A percentile compares a stretch with the other conserved stretches of the same genome.
phyloP scores from a whole-genome alignment of 257 asterid genomes.

The Salvia rosmarinus region DNA sequence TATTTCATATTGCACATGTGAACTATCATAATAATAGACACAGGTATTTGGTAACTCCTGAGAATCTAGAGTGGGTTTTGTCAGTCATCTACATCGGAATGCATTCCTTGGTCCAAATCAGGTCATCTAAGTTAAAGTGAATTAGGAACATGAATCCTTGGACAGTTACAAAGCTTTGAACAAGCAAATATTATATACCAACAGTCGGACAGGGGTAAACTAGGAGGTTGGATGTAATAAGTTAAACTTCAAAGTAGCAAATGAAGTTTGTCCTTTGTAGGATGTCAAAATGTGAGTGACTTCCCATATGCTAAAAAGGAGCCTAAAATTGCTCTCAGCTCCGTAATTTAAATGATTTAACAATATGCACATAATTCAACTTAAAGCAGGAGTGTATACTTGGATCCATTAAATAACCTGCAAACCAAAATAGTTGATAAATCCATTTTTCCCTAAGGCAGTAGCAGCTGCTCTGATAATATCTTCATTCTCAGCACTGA shows the following conservation, averaged over 20 bases:
- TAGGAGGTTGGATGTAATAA: constrained; percentile 12
- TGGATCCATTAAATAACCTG: constrained; percentile 55
- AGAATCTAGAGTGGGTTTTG: constrained; percentile 1
- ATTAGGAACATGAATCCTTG: neutral
- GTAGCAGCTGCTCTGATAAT: constrained; percentile 67
- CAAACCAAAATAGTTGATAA: constrained; percentile 92
- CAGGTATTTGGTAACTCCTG: neutral
- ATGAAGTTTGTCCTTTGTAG: constrained; percentile 15
- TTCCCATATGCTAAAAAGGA: neutral
- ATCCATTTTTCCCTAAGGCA: constrained; percentile 78
- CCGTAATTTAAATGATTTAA: constrained; percentile 11
- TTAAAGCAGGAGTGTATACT: constrained; percentile 23
- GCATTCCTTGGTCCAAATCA: constrained; percentile 26
- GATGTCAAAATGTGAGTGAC: neutral
- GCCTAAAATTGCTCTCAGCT: constrained; percentile 3
- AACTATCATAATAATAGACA: neutral
- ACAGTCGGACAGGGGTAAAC: constrained; percentile 3
- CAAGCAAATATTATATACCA: constrained; percentile 1
- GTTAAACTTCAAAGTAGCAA: constrained; percentile 4
- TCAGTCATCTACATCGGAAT: neutral
- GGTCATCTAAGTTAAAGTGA: constrained; percentile 13
- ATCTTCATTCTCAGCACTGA: constrained; percentile 73
- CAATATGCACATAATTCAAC: constrained; percentile 7
- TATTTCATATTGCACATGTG: neutral
- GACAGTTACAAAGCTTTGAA: neutral